phyloP scores from a whole-genome alignment of 2,329 filamentous ascomycete genomes.

The Eutypa lata region DNA sequence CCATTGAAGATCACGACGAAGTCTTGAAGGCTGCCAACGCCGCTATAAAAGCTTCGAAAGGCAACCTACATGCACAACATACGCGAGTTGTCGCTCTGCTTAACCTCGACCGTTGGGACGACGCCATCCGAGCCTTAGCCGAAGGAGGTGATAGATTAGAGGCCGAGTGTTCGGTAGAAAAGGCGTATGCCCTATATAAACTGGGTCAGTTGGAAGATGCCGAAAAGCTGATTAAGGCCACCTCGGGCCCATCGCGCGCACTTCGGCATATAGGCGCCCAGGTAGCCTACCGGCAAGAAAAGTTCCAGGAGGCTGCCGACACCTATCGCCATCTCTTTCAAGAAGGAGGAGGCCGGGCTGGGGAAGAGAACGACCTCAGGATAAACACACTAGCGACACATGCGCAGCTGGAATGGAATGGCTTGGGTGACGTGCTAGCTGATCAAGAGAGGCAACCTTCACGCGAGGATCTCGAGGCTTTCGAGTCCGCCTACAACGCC shows the following conservation, averaged over 20 bases:
- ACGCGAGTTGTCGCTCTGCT: constrained; percentile 72
- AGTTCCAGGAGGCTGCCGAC: constrained; percentile 63
- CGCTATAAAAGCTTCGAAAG: constrained; percentile 59
- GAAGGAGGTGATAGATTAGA: constrained; percentile 61
- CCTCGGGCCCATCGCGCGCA: constrained; percentile 25
- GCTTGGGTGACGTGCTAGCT: constrained; percentile 47
- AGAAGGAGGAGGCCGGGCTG: constrained; percentile 40
- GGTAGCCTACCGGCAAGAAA: constrained; percentile 70
- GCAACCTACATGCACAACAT: constrained; percentile 56
- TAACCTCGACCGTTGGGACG: constrained; percentile 78
- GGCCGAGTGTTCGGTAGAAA: constrained; percentile 62
- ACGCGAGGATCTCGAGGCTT: constrained; percentile 66
- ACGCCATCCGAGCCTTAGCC: constrained; percentile 67
- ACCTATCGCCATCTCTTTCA: constrained; percentile 59
- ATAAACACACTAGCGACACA: constrained; percentile 74
- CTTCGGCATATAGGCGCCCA: constrained; percentile 59
- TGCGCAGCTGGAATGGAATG: constrained; percentile 71
- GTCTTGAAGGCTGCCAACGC: constrained; percentile 63
- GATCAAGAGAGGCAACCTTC: constrained; percentile 52
- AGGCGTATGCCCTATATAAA: constrained; percentile 83
- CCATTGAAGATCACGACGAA: constrained; percentile 70
- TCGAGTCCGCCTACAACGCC: constrained; percentile 79
- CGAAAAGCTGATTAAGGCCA: constrained; percentile 38
- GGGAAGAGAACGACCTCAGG: constrained; percentile 69
- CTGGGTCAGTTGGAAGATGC: constrained; percentile 66